Base-by-base conservation (phyloP, 805 yeast genomes). In the Candida bentonensis region DNA sequence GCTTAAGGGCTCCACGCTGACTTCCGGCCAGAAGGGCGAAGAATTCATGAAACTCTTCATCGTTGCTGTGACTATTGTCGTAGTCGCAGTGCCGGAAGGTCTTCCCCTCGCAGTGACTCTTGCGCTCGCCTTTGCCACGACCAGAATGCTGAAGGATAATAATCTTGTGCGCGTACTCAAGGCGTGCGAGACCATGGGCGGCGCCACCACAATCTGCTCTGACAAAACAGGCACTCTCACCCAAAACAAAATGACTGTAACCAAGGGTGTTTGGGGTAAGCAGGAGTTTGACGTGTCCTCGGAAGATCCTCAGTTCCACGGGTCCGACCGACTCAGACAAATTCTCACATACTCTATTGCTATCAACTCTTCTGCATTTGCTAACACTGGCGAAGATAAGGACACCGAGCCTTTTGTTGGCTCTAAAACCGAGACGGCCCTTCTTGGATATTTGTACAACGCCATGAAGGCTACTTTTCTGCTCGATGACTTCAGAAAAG, bases 31-130 rank as follows among this genome's bases (percentile, higher is more conserved):
- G 56, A 88, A 87, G 65, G 96, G 95, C 51, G 77, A 84, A 45
- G 73, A 73, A 51, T 88, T 88, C 53, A 68, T 92, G 66, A 80
- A 85, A 55, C 83, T 89, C 46, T 69, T 92, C 48, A 92, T 92
- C 56, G 85, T 92, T 21, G 82, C 97, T 1, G 82, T 92, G 48
- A 87, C 98, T 0, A 74, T 92, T 53, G 78, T 92, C 23, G 98
- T 89, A 15, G 98, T 92, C 42, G 99, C 98, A 0, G 95, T 92
- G n/a, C 99, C 99, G 2, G 99, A 92, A 65, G 99, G 99, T 49
- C 72, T 92, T 46, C 99, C 99, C 1, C 69, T 92, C 46, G 99
- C 99, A 2, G 98, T 92, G 15, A 92, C 99, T 1, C 70, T 92
- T 41, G 95, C 98, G 0, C 69, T 92, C 52, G 98, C 98, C 0